Evolutionary conservation across 2,329 filamentous ascomycete genomes (phyloP).

Genomic region (Ambrosiella cleistominuta): DNA sequence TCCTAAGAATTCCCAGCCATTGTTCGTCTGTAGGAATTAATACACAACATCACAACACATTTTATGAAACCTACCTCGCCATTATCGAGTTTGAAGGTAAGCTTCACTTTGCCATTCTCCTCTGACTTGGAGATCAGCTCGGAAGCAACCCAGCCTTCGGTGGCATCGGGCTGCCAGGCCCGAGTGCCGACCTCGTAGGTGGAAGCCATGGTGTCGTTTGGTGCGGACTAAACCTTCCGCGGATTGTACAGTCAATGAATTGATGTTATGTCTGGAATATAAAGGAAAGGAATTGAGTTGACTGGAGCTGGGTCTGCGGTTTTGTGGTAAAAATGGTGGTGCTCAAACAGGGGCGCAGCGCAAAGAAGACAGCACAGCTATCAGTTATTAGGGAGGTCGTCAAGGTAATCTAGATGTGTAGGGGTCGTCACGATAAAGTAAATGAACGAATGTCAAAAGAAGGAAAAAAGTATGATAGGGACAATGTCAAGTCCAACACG

Average conservation of each 20-base stretch:
- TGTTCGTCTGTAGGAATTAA: not conserved
- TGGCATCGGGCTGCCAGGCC: constrained; percentile 93
- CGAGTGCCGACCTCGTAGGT: constrained; percentile 90
- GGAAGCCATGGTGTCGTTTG: constrained; percentile 51
- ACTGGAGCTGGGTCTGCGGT: not conserved
- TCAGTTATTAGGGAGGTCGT: constrained; percentile 4
- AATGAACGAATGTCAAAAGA: constrained; percentile 12
- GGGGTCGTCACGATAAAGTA: constrained; percentile 1
- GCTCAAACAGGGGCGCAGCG: not conserved
- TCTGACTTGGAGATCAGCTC: constrained; percentile 76
- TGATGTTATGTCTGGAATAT: not conserved
- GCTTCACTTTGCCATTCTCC: constrained; percentile 68
- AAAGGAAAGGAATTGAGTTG: not conserved
- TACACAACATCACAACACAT: not conserved
- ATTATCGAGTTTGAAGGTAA: constrained; percentile 80
- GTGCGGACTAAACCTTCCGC: not conserved
- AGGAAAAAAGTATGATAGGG: constrained; percentile 6
- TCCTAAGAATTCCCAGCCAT: too few relatives aligned
- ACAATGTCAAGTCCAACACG: not conserved
- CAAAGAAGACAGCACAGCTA: constrained; percentile 11
- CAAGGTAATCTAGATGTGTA: not conserved
- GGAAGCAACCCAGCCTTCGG: constrained; percentile 93
- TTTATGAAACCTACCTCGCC: constrained; percentile 51
- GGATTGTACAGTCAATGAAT: not conserved
- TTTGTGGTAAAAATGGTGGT: not conserved